Conservation (phyloP, 1,139 yeast species). For the Candida tropicalis region DNA sequence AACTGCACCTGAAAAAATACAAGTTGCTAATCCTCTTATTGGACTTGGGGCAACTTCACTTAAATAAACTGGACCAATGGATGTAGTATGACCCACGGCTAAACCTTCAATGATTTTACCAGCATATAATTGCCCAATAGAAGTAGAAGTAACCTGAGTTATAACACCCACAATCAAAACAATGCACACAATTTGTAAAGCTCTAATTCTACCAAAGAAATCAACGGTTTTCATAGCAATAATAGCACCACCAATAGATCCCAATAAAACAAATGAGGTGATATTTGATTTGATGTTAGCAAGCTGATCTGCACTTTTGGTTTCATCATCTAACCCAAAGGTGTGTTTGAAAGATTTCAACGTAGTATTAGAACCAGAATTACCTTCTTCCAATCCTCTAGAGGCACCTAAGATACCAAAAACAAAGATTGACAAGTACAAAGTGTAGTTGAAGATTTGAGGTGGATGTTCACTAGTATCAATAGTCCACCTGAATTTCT, state of each 20-base stretch:
- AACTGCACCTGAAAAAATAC: conserved; percentile 58
- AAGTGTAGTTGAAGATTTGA: conserved; percentile 50
- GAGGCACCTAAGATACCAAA: conserved; percentile 64
- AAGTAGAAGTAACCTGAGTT: conserved; percentile 48
- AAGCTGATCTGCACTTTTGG: conserved; percentile 34
- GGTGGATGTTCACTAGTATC: conserved; percentile 44
- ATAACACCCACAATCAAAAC: conserved; percentile 51
- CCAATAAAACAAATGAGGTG: conserved; percentile 64
- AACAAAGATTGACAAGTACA: conserved; percentile 50
- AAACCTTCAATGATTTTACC: conserved; percentile 59
- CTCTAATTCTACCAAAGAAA: conserved; percentile 55
- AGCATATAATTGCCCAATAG: conserved; percentile 53
- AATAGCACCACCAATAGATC: conserved; percentile 59
- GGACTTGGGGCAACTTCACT: conserved; percentile 57
- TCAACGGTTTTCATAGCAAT: conserved; percentile 51
- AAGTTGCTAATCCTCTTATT: conserved; percentile 53
- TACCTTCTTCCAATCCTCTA: conserved; percentile 65
- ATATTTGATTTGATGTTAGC: conserved; percentile 58
- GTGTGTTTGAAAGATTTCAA: conserved; percentile 37
- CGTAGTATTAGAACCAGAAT: conserved; percentile 16
- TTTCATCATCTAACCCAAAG: conserved; percentile 50
- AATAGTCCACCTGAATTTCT: conserved; percentile 15
- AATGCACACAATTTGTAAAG: conserved; percentile 48
- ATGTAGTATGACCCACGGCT: conserved; percentile 59
- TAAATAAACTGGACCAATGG: conserved; percentile 53